Evolutionary conservation across 176 grass and related monocot species (phyloP), one percentile per base, ranked within the genome.

Genomic region (Raddia guianensis): DNA sequence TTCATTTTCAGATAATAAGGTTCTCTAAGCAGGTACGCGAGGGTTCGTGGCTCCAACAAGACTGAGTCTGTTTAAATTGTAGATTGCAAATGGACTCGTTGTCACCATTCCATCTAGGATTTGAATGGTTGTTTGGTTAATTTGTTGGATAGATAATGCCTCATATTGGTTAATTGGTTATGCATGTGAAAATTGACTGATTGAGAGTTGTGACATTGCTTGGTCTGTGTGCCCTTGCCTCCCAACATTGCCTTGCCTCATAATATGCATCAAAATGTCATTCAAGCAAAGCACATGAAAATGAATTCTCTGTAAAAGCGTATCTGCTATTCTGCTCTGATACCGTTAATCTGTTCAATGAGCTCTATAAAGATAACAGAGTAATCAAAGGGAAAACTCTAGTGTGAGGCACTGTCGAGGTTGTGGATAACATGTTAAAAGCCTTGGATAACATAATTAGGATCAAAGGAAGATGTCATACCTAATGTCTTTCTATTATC

Each of bases 1-100:
- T 97, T 56, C 84, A 93, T 85, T 94, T 93, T 85, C 91, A 93
- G 85, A 94, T 97, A 54, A 81, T 97, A 60, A 93, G 70, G 84
- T 74, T 97, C 46, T 77, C 84, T 47, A 97, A 92, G 62, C 94
- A 97, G 94, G 94, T 97, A 84, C 34, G 9, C 8, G 21, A 42
- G 60, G 52, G 68, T 72, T 62, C 2, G 2, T 55, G 15, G n/a
- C 18, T 66, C 7, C 61, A 50, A 55, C 48, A 16, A 37, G 68
- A 48, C 5, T 70, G 33, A 50, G 55, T 1, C 6, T 43, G 3
- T 19, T 2, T 20, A 65, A 48, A 37, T 12, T 56, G 40, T 42
- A 54, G 16, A 56, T 16, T 43, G 15, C 49, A 37, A 54, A 20
- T 40, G 18, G 11, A 9, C 49, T 54, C 1, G 2, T 1, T n/a